Evolutionary conservation across 1,139 yeast species (phyloP).

Genomic region (Yamadazyma jaroonii): DNA sequence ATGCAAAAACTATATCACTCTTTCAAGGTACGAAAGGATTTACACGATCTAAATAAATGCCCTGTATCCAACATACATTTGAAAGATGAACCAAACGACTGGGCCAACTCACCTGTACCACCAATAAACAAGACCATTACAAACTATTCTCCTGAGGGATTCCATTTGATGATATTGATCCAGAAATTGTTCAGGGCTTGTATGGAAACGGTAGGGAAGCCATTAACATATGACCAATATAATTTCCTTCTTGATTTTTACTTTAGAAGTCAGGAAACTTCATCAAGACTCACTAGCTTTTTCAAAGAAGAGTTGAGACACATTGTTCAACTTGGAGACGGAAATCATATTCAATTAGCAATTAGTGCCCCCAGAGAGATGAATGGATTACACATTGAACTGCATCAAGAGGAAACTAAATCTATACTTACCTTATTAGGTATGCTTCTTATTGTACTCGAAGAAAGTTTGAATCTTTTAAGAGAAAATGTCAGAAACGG

Average conservation of each 20-base stretch:
- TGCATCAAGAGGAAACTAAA: too few species aligned
- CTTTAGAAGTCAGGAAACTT: conserved; percentile 21
- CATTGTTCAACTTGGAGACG: conserved; percentile 11
- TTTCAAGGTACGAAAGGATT: conserved; percentile 9
- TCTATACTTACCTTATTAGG: neutral
- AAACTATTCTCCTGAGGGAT: too few species aligned
- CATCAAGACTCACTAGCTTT: conserved; percentile 22
- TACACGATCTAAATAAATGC: conserved; percentile 16
- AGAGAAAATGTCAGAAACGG: conserved; percentile 16
- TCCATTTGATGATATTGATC: too few species aligned
- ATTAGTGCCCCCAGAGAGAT: too few species aligned
- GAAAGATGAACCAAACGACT: neutral
- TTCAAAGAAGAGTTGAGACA: conserved; percentile 26
- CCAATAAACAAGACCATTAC: neutral
- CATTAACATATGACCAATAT: conserved; percentile 27
- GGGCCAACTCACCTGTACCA: neutral
- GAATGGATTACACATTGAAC: too few species aligned
- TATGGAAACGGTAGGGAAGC: conserved; percentile 20
- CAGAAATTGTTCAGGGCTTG: conserved; percentile 16
- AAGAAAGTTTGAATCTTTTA: conserved; percentile 28
- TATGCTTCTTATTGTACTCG: conserved; percentile 21
- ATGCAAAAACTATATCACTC: conserved; percentile 42
- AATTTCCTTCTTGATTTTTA: conserved; percentile 33
- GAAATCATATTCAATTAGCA: too few species aligned
- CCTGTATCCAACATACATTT: conserved; percentile 43